A percentile compares a stretch with the other conserved stretches of the same genome.
These are phyloP conservation scores for Amanita subjunquillea DNA, from an alignment of 768 basidiomycete species.

Conservation along the genomic window DNA sequence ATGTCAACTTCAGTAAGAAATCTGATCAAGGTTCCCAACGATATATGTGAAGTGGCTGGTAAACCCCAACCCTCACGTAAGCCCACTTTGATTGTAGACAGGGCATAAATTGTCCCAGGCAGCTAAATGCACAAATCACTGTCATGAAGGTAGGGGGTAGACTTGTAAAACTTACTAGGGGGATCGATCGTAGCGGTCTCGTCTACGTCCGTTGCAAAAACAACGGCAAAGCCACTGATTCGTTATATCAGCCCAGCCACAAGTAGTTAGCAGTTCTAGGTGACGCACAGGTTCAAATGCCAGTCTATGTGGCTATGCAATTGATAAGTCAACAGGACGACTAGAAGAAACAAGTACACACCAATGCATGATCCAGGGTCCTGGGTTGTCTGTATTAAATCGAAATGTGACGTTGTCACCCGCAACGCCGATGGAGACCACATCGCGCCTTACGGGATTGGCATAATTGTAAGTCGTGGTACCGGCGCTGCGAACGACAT, in stretches of 20 bases:
- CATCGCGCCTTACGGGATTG: constrained; percentile 49
- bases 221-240: constrained; percentile 25
- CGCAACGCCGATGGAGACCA: constrained; percentile 19
- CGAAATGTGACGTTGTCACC: constrained; percentile 34
- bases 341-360: constrained; percentile 8
- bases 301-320: constrained; percentile 40
- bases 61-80: not conserved
- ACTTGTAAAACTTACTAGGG: constrained; percentile 9
- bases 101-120: constrained; percentile 28
- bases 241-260: not conserved
- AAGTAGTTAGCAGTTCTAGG: not conserved
- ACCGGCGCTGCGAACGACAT: constrained; percentile 33
- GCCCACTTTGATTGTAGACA: constrained; percentile 13
- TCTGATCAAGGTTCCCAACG: not conserved
- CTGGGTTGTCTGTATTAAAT: constrained; percentile 40
- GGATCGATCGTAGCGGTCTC: constrained; percentile 5
- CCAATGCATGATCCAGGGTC: constrained; percentile 44
- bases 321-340: not conserved
- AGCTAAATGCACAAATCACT: constrained; percentile 8
- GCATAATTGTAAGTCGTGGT: constrained; percentile 26
- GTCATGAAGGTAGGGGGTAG: not conserved
- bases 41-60: no score
- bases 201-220: constrained; percentile 26
- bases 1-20: no score
- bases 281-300: constrained; percentile 31